phyloP scores from a whole-genome alignment of 2,329 filamentous ascomycete genomes.

The Capronia coronata region DNA sequence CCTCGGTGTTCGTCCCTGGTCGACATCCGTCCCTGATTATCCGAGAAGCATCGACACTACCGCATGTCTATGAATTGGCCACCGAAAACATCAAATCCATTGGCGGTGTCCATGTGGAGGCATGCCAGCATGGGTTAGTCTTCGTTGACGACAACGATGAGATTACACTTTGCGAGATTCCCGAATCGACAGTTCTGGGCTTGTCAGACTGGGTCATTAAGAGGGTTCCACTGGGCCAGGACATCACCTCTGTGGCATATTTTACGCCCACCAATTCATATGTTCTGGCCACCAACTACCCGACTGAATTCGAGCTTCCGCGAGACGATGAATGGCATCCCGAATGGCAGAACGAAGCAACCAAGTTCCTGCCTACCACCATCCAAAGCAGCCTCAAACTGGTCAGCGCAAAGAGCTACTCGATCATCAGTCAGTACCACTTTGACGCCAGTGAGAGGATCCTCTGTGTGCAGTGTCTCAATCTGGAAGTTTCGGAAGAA shows the following conservation, averaged over 20 bases:
- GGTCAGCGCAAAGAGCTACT: conserved; percentile 69
- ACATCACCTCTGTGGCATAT: conserved; percentile 68
- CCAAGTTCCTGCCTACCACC: conserved; percentile 56
- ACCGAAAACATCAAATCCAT: conserved; percentile 64
- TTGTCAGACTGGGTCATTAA: conserved; percentile 70
- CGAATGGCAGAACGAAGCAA: conserved; percentile 66
- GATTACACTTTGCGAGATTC: conserved; percentile 50
- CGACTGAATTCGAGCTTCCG: conserved; percentile 71
- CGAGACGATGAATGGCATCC: conserved; percentile 78
- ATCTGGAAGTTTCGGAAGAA: conserved; percentile 82
- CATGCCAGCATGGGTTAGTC: conserved; percentile 74
- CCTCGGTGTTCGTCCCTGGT: conserved; percentile 75
- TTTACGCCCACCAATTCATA: conserved; percentile 70
- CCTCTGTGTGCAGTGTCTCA: conserved; percentile 74
- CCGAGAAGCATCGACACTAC: conserved; percentile 70
- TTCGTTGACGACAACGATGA: conserved; percentile 60
- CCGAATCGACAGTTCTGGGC: conserved; percentile 58
- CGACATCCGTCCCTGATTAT: conserved; percentile 73
- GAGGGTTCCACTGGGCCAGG: conserved; percentile 63
- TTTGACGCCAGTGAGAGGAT: conserved; percentile 70
- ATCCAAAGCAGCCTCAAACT: conserved; percentile 70
- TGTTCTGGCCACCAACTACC: conserved; percentile 62
- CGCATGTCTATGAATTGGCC: conserved; percentile 67
- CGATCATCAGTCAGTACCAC: conserved; percentile 66
- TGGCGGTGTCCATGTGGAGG: conserved; percentile 67